Conservation (phyloP, 2,329 filamentous ascomycete species). For the Ophiostoma sp. region DNA sequence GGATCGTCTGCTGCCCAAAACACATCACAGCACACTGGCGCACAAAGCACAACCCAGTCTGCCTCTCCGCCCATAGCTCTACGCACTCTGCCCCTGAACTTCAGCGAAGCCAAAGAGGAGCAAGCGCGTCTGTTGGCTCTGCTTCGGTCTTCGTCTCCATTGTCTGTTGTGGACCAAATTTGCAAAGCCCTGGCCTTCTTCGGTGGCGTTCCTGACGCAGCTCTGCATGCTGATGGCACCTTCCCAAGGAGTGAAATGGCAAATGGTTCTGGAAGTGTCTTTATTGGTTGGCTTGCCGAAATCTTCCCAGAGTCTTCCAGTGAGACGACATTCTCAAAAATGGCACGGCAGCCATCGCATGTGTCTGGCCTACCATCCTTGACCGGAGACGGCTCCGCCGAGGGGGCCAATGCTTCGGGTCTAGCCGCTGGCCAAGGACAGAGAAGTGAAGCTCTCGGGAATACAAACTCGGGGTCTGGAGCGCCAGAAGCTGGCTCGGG, state of each 20-base stretch:
- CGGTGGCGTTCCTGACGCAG: slow-evolving; percentile 53
- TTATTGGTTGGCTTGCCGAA: slow-evolving; percentile 58
- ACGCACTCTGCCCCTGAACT: slow-evolving; percentile 30
- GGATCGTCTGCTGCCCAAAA: slow-evolving; percentile 11
- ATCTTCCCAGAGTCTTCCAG: slow-evolving; percentile 48
- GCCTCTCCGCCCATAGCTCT: background rate
- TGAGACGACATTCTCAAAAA: slow-evolving; percentile 15
- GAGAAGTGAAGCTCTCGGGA: background rate
- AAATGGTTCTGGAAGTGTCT: slow-evolving; percentile 53
- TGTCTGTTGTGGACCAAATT: slow-evolving; percentile 55
- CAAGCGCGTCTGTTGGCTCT: slow-evolving; percentile 56
- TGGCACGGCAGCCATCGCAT: slow-evolving; percentile 8
- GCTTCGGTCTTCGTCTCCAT: slow-evolving; percentile 46
- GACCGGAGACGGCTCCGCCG: background rate
- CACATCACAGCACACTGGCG: background rate
- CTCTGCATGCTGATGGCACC: slow-evolving; percentile 43
- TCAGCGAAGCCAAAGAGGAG: slow-evolving; percentile 51
- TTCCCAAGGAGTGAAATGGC: slow-evolving; percentile 53
- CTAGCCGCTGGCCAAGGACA: background rate
- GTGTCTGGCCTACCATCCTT: slow-evolving; percentile 8
- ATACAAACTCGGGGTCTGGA: background rate
- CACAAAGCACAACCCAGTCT: slow-evolving; percentile 23
- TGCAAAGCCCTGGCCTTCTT: slow-evolving; percentile 60
- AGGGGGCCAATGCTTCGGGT: background rate
- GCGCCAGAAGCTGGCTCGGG: background rate